These are phyloP conservation scores for Zalaria obscura DNA, from an alignment of 2,329 filamentous ascomycete genomes.

Conservation along the genomic window DNA sequence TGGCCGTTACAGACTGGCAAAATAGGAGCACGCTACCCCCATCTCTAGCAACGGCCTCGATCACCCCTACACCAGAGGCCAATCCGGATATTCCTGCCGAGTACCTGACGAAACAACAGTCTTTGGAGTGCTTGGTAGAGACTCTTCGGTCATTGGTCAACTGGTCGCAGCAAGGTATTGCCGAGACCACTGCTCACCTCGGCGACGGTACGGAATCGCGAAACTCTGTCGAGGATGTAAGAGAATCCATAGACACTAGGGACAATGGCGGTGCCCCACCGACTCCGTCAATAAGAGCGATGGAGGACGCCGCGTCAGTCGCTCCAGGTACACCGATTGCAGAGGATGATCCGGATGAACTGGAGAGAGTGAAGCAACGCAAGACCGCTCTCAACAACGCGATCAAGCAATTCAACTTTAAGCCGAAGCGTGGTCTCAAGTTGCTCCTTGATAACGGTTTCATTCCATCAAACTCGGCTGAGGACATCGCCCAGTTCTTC, in stretches of 20 bases:
- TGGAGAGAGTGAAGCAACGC: conserved; percentile 88
- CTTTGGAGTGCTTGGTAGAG: conserved; percentile 77
- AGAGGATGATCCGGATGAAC: conserved; percentile 82
- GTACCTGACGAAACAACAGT: conserved; percentile 80
- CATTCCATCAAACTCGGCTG: conserved; percentile 62
- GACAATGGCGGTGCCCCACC: conserved; percentile 38
- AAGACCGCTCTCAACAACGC: conserved; percentile 88
- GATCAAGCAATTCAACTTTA: conserved; percentile 90
- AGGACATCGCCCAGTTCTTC: conserved; percentile 76
- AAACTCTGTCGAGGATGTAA: conserved; percentile 42
- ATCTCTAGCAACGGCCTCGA: conserved; percentile 66
- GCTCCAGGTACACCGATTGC: conserved; percentile 23
- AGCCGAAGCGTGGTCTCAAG: conserved; percentile 88
- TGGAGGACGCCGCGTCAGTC: conserved; percentile 21
- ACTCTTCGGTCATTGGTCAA: conserved; percentile 80
- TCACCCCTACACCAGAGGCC: conserved; percentile 28
- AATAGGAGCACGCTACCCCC: conserved; percentile 74
- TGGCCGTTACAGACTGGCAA: conserved; percentile 64
- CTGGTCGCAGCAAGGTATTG: conserved; percentile 65
- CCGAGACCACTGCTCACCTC: conserved; percentile 29
- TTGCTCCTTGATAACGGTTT: conserved; percentile 72
- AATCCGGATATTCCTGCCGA: conserved; percentile 64
- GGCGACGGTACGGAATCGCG: conserved; percentile 27
- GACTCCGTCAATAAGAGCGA: conserved; percentile 28
- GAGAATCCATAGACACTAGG: conserved; percentile 65